phyloP scores from a whole-genome alignment of 2,329 filamentous ascomycete genomes.

The Alternaria incomplexa region DNA sequence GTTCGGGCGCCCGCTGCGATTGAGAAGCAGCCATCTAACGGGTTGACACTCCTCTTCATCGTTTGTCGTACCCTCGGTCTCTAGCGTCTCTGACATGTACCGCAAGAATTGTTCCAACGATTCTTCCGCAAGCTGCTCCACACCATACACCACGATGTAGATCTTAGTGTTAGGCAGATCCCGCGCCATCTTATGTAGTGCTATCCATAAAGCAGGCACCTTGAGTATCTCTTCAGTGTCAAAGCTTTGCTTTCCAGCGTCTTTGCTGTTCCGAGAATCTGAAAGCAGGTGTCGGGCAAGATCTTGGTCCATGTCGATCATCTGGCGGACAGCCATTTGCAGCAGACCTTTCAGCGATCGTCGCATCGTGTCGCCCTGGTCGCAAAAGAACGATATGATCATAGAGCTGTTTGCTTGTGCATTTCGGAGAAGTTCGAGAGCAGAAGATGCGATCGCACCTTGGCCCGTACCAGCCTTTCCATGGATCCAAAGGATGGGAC shows the following conservation, averaged over 20 bases:
- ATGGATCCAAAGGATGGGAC: conserved; percentile 29
- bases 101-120: conserved; percentile 20
- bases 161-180: conserved; percentile 12
- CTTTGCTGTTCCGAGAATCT: conserved; percentile 24
- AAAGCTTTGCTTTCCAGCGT: conserved; percentile 21
- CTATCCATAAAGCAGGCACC: conserved; percentile 24
- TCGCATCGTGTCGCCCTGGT: conserved; percentile 26
- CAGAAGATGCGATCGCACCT: conserved; percentile 26
- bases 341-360: conserved; percentile 20
- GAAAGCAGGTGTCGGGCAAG: conserved; percentile 26
- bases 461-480: conserved; percentile 30
- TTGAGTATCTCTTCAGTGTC: conserved; percentile 22
- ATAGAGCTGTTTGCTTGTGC: conserved; percentile 7
- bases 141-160: conserved; percentile 25
- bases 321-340: conserved; percentile 25
- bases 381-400: conserved; percentile 30
- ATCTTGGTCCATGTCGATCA: conserved; percentile 25
- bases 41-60: conserved; percentile 3
- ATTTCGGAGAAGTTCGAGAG: conserved; percentile 19
- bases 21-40: conserved; percentile 29
- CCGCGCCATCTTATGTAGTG: conserved; percentile 22
- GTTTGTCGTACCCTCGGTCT: background rate
- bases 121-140: conserved; percentile 30
- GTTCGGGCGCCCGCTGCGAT: conserved; percentile 24
- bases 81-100: conserved; percentile 12